These are phyloP conservation scores for Trypanosomatidae sp. DNA, from an alignment of 208 protist genomes.

Conservation along the genomic window DNA sequence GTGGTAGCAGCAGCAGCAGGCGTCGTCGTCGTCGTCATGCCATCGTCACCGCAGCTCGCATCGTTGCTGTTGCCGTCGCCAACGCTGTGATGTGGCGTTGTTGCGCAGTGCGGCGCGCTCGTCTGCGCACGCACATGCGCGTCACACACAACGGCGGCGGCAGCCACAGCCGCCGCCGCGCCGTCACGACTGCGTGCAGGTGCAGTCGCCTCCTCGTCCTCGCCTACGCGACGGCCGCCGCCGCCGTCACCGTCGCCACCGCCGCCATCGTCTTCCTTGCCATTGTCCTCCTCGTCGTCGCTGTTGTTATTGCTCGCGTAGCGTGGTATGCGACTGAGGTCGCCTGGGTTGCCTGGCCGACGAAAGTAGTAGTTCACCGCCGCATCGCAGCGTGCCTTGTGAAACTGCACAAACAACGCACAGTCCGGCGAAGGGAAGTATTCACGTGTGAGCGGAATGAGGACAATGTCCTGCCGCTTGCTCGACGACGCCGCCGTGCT, in stretches of 20 bases:
- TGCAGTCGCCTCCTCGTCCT: background rate
- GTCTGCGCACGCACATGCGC: too few relatives aligned
- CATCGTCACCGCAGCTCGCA: background rate
- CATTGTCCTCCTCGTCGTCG: slow-evolving; percentile 10
- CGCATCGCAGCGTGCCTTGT: slow-evolving; percentile 62
- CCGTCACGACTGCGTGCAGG: background rate
- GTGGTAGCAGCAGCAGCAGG: too few relatives aligned
- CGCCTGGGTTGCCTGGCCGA: slow-evolving; percentile 48
- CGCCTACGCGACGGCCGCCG: background rate
- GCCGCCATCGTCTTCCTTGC: background rate
- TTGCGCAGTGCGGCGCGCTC: too few relatives aligned
- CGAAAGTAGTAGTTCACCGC: slow-evolving; percentile 82
- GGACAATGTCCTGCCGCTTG: slow-evolving; percentile 45
- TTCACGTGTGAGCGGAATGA: slow-evolving; percentile 65
- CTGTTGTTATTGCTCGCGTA: slow-evolving; percentile 17
- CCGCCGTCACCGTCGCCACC: background rate
- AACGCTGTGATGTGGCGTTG: too few relatives aligned
- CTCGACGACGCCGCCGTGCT: slow-evolving; percentile 1
- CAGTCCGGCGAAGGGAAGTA: slow-evolving; percentile 71
- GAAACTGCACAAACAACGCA: slow-evolving; percentile 71
- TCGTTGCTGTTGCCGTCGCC: background rate
- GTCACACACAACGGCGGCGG: too few relatives aligned
- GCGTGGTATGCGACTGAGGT: slow-evolving; percentile 61
- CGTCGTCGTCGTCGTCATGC: too few relatives aligned
- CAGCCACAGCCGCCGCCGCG: background rate